Base-by-base conservation (phyloP, 495 filamentous ascomycete species). In the Paragyromitra xinjiangensis region DNA sequence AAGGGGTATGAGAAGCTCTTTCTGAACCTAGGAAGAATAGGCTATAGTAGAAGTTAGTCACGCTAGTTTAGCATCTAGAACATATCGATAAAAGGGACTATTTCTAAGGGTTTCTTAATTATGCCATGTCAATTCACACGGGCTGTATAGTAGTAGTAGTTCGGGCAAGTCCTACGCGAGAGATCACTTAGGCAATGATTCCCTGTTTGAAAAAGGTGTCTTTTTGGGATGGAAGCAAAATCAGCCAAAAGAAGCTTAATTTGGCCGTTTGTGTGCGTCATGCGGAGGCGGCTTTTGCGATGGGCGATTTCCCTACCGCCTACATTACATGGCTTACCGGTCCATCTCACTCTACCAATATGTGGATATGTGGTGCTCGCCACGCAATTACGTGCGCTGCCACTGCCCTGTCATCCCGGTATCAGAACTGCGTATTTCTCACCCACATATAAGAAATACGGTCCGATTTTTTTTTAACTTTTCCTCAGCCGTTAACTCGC, bases 201-300 rank as follows among this genome's bases (percentile, higher is more conserved):
- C 56, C 42, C 42, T 71, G 69, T 63, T 71, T 62, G 22, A 40
- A 64, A 73, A 19, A 11, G 51, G 61, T 19, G 48, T 22, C 62
- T 73, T 44, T n/a, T 59, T 53, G 48, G 61, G 61, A 65, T 63
- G 22, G 29, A 56, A 64, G 50, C 62, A 63, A 64, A 56, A 40
- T 42, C 22, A 55, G 42, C 48, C 22, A 45, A 55, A 75, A 37
- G 59, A 71, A 59, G 58, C 50, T 72, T 77, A 71, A 72, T 51
- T 37, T 50, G 37, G 69, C 73, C 39, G 68, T 72, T 72, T 42
- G 34, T n/a, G 61, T 73, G 61, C 59, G 73, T 71, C 55, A 64
- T 72, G 68, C 39, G 39, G 69, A 75, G 37, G 55, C 56, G 37
- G 42, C 19, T 63, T 62, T 64, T 70, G 26, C 19, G 55, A 70